Percentiles rank a stretch among this genome's conserved stretches.
These are phyloP conservation scores for Mucor plumbeus DNA, from an alignment of 371 early-diverging fungal species.

Conservation along the genomic window DNA sequence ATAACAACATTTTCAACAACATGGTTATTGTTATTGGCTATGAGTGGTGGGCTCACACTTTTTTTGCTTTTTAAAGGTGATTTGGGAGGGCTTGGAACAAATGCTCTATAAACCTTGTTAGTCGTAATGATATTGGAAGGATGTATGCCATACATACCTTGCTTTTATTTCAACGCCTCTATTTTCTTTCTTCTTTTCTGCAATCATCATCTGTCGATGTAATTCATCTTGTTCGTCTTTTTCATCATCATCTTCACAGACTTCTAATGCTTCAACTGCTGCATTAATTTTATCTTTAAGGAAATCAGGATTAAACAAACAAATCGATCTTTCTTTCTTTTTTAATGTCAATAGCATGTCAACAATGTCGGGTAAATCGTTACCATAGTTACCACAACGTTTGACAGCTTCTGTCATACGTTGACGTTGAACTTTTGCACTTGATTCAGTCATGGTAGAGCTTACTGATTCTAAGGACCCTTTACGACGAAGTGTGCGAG, in stretches of 20 bases:
- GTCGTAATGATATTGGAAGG: not conserved
- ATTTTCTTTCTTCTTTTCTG: slow-evolving; percentile 1
- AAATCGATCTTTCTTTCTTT: slow-evolving; percentile 52
- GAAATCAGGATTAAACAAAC: slow-evolving; percentile 54
- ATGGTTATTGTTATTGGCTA: not conserved
- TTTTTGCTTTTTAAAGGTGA: slow-evolving; percentile 10
- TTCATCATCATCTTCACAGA: slow-evolving; percentile 39
- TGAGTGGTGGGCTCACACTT: not conserved
- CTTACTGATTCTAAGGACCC: slow-evolving; percentile 42
- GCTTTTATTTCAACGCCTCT: slow-evolving; percentile 6
- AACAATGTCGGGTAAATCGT: slow-evolving; percentile 35
- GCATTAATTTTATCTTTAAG: slow-evolving; percentile 41
- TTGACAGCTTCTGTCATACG: slow-evolving; percentile 47
- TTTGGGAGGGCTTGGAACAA: slow-evolving; percentile 10
- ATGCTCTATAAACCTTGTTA: not conserved
- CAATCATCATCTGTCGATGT: not conserved
- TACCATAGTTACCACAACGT: slow-evolving; percentile 24
- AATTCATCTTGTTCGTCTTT: slow-evolving; percentile 13
- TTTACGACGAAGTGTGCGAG: slow-evolving; percentile 30
- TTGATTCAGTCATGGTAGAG: slow-evolving; percentile 46
- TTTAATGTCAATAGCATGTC: slow-evolving; percentile 56
- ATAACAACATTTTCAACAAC: slow-evolving; percentile 18
- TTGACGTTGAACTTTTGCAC: slow-evolving; percentile 36
- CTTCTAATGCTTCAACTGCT: slow-evolving; percentile 46
- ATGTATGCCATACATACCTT: slow-evolving; percentile 16